phyloP scores from a whole-genome alignment of 768 basidiomycete species.

The Crassisporium funariophilum region DNA sequence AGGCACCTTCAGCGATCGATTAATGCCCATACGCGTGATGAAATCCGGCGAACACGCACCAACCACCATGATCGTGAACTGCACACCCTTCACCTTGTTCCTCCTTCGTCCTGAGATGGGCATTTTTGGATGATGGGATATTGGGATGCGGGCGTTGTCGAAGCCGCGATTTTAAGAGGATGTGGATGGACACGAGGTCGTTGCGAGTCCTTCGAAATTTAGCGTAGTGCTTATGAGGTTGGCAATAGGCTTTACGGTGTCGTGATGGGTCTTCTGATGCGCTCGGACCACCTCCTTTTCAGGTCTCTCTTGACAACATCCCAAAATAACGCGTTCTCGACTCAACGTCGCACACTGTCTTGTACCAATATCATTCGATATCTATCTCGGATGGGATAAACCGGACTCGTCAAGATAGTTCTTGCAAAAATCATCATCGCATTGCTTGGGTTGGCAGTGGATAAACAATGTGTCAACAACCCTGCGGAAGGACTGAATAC shows the following conservation, averaged over 20 bases:
- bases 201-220: slow-evolving; percentile 1
- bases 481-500: no score
- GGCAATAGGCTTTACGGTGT: slow-evolving; percentile 18
- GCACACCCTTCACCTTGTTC: slow-evolving; percentile 88
- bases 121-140: slow-evolving; percentile 31
- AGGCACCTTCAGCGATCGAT: slow-evolving; percentile 58
- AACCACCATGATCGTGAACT: slow-evolving; percentile 88
- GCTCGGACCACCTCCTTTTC: slow-evolving; percentile 21
- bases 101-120: slow-evolving; percentile 54
- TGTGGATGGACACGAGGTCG: slow-evolving; percentile 6
- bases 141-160: no score
- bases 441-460: no score
- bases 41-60: slow-evolving; percentile 51
- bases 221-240: slow-evolving; percentile 13
- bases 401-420: no score
- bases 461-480: no score
- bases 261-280: slow-evolving; percentile 22
- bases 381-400: no score
- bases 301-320: no score
- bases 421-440: no score
- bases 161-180: slow-evolving; percentile 5
- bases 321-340: no score
- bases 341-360: no score
- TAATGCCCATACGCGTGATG: slow-evolving; percentile 5
- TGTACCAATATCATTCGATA: no score